Base-by-base conservation (phyloP, 495 filamentous ascomycete species). In the Annulohypoxylon bovei region DNA sequence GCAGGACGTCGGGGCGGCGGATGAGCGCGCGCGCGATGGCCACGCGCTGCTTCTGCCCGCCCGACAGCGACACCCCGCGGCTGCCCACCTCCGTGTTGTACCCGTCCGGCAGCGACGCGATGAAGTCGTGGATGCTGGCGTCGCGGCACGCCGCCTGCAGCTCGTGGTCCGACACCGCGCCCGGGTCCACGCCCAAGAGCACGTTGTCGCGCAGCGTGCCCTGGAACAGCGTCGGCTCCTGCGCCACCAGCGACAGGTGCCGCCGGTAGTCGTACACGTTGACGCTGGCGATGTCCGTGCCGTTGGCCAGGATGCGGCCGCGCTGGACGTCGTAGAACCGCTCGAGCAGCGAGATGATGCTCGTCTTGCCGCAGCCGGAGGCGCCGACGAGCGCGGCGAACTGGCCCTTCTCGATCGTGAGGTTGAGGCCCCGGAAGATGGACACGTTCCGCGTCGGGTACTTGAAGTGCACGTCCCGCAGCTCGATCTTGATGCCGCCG, bases 1-100 rank as follows among this genome's bases (percentile, higher is more conserved):
- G 80, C 68, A 97, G 74, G 33, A 95, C 78, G 62, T 86, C 84
- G 16, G 93, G 93, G 33, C 89, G 84, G 18, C 93, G 88, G 7
- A 95, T 83, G 16, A 95, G 83, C 0, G 93, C 92, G 22, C 93
- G 85, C 4, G 93, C 93, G 58, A 97, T 92, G 0, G 91, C 87
- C 32, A 97, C 80, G 23, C 93, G 86, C 77, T 95, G 93, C 76
- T 90, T 90, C 79, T 97, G 93, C 0, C 93, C 93, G 11, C 93
- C 93, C 1, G 88, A 91, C 47, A 97, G 85, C 54, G 87, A 82
- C 12, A 86, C 83, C 4, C 91, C 91, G 69, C 88, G 88, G 18
- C 84, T 86, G 0, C 92, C 91, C 33, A 90, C 88, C 6, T 82
- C 72, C 0, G 91, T 93, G 56, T 85, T 79, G 71, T 89, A 88